Conservation (phyloP, 257 asterid genomes). For the Solanum paucissectum region DNA sequence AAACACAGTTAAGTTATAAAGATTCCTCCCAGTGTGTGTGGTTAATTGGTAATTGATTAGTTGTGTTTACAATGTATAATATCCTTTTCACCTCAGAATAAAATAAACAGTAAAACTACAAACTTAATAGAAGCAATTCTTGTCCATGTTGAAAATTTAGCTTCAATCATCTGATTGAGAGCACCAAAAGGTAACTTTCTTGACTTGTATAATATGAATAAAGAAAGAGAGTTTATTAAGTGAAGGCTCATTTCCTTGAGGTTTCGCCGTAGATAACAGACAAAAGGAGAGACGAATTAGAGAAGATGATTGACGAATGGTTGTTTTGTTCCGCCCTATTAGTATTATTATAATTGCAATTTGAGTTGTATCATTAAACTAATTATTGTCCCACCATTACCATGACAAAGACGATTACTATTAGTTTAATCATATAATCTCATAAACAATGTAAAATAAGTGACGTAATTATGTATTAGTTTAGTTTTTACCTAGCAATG, state of each 20-base stretch:
- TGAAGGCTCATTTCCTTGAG: constrained; percentile 31
- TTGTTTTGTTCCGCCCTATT: constrained; percentile 47
- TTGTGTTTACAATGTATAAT: neutral
- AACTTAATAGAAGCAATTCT: neutral
- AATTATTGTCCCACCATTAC: constrained; percentile 12
- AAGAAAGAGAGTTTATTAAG: constrained; percentile 4
- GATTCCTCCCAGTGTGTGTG: neutral
- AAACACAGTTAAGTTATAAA: too few species aligned
- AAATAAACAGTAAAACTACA: neutral
- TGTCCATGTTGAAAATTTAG: neutral
- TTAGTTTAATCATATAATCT: constrained; percentile 14
- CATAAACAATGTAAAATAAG: constrained; percentile 2
- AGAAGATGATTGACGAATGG: constrained; percentile 24
- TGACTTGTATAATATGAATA: neutral
- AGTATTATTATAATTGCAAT: constrained; percentile 16
- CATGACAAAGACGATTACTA: constrained; percentile 8
- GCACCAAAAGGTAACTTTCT: neutral
- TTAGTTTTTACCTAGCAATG: neutral
- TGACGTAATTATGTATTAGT: neutral
- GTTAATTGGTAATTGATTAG: too few species aligned
- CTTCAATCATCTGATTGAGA: neutral
- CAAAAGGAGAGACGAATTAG: constrained; percentile 44
- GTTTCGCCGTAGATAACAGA: constrained; percentile 31
- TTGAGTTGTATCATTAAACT: constrained; percentile 7
- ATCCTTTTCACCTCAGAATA: neutral